phyloP scores from a whole-genome alignment of 2,329 filamentous ascomycete genomes.

The Aureobasidium uvarum region DNA sequence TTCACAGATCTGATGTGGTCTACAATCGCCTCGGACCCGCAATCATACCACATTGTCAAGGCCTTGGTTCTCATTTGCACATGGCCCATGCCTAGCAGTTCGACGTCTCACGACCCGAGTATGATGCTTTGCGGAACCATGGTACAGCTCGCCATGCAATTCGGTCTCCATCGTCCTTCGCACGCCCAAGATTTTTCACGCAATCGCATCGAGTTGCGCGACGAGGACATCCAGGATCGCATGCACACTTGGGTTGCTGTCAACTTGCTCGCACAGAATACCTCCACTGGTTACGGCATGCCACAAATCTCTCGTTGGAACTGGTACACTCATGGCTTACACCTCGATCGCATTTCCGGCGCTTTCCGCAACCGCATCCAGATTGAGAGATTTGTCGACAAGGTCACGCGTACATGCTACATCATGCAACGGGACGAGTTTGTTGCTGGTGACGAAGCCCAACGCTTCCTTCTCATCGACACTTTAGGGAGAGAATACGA shows the following conservation, averaged over 20 bases:
- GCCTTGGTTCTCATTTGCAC: conserved; percentile 75
- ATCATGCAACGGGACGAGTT: conserved; percentile 72
- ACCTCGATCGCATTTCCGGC: conserved; percentile 59
- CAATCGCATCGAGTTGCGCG: conserved; percentile 64
- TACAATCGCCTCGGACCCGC: conserved; percentile 73
- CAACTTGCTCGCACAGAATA: conserved; percentile 76
- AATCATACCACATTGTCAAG: conserved; percentile 77
- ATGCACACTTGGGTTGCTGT: conserved; percentile 81
- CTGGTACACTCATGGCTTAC: conserved; percentile 72
- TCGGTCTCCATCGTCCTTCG: conserved; percentile 75
- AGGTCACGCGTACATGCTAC: conserved; percentile 75
- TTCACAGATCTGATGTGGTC: conserved; percentile 72
- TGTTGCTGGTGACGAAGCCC: conserved; percentile 47
- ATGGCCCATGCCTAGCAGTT: conserved; percentile 80
- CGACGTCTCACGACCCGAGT: conserved; percentile 74
- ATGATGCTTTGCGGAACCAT: conserved; percentile 79
- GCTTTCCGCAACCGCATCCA: conserved; percentile 67
- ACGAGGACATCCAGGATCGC: conserved; percentile 75
- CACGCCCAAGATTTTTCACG: conserved; percentile 81
- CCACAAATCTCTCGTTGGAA: conserved; percentile 55
- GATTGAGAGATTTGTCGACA: conserved; percentile 73
- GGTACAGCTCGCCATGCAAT: conserved; percentile 84
- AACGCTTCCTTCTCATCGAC: conserved; percentile 40
- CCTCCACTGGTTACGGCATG: conserved; percentile 81
- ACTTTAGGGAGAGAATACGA: conserved; percentile 41